Conservation (phyloP, 805 yeast genomes). For the Dipodascopsis uninucleata region DNA sequence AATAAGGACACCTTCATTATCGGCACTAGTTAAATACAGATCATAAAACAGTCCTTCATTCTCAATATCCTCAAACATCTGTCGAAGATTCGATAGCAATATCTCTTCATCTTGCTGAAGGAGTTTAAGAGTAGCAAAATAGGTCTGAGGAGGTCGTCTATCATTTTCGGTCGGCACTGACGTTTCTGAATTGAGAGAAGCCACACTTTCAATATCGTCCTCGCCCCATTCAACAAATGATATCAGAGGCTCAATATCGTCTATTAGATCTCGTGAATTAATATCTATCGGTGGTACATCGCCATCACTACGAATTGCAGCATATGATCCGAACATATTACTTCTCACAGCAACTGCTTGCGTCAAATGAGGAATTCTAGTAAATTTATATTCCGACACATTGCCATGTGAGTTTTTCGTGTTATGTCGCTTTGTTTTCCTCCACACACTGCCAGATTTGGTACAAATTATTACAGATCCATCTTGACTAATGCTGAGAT, state of each 20-base stretch:
- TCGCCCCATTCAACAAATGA: conserved; percentile 19
- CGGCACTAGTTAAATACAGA: conserved; percentile 16
- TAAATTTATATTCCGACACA: conserved; percentile 44
- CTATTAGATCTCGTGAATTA: conserved; percentile 44
- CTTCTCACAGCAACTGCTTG: conserved; percentile 61
- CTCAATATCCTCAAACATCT: conserved; percentile 12
- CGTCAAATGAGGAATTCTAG: conserved; percentile 51
- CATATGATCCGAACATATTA: conserved; percentile 64
- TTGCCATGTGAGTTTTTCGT: conserved; percentile 21
- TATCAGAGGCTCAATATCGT: conserved; percentile 50
- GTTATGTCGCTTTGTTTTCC: conserved; percentile 16
- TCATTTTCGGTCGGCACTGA: conserved; percentile 2
- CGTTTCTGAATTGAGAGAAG: conserved; percentile 5
- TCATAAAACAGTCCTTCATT: conserved; percentile 15
- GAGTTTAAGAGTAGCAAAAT: conserved; percentile 5
- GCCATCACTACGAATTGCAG: conserved; percentile 60
- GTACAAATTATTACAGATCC: conserved; percentile 71
- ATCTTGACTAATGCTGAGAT: conserved; percentile 63
- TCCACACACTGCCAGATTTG: conserved; percentile 61
- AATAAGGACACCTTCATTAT: conserved; percentile 22
- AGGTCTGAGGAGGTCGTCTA: conserved; percentile 10
- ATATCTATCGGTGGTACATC: conserved; percentile 56
- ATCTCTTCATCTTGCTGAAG: conserved; percentile 18
- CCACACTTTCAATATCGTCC: conserved; percentile 12
- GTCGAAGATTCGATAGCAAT: conserved; percentile 15